Conservation (phyloP, 768 basidiomycete genomes). For the Tricholoma matsutake region DNA sequence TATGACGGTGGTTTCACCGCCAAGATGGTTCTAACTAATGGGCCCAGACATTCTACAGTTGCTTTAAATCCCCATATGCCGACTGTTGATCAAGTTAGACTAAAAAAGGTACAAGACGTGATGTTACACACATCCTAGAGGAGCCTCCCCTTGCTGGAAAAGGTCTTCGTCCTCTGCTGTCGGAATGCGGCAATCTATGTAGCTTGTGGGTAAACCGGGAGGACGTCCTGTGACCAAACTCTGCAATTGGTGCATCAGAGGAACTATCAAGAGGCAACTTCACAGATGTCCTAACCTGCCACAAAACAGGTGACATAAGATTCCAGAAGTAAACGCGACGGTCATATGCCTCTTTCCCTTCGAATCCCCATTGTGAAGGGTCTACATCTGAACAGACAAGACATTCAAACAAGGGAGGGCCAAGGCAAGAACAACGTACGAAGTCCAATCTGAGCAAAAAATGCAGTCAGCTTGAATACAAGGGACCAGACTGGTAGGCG, state of each 20-base stretch:
- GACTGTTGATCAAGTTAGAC: constrained; percentile 27
- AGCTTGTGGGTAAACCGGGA: constrained; percentile 39
- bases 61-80: constrained; percentile 47
- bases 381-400: constrained; percentile 37
- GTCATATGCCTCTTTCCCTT: constrained; percentile 49
- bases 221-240: constrained; percentile 49
- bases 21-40: constrained; percentile 39
- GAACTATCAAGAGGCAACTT: not conserved
- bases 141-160: constrained; percentile 41
- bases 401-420: constrained; percentile 3
- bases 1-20: constrained; percentile 44
- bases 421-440: constrained; percentile 28
- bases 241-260: constrained; percentile 19
- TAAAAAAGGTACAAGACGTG: constrained; percentile 1
- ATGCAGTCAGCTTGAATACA: constrained; percentile 2
- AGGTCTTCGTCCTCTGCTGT: constrained; percentile 42
- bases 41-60: constrained; percentile 38
- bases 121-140: constrained; percentile 39
- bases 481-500: constrained; percentile 8
- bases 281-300: constrained; percentile 39
- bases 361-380: constrained; percentile 48
- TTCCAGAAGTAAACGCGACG: constrained; percentile 57
- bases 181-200: constrained; percentile 46
- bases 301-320: constrained; percentile 43
- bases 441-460: constrained; percentile 36